Percentiles rank a stretch among this genome's conserved stretches.
phyloP scores from a whole-genome alignment of 495 filamentous ascomycete genomes.

The Penicillium canescens region DNA sequence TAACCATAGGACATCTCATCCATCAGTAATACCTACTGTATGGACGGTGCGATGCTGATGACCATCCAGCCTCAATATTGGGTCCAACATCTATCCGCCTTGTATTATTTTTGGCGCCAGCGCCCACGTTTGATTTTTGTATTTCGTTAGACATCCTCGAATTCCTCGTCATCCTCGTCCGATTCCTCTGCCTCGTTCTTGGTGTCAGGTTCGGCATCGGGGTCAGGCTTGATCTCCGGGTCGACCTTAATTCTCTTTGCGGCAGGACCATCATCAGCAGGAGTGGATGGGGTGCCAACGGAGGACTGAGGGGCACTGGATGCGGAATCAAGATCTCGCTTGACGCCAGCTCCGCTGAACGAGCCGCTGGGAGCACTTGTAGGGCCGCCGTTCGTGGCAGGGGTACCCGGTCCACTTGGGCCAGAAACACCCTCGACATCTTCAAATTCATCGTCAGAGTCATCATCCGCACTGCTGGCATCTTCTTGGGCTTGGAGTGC shows the following conservation, averaged over 20 bases:
- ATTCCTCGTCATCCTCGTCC: slow-evolving; percentile 56
- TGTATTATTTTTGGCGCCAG: slow-evolving; percentile 16
- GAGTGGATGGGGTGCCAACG: slow-evolving; percentile 42
- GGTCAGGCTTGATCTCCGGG: slow-evolving; percentile 32
- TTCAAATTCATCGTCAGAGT: slow-evolving; percentile 53
- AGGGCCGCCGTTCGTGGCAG: slow-evolving; percentile 29
- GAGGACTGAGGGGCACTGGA: slow-evolving; percentile 44
- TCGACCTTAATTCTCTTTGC: slow-evolving; percentile 45
- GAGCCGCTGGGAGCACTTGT: slow-evolving; percentile 31
- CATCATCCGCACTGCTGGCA: slow-evolving; percentile 46
- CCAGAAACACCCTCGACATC: slow-evolving; percentile 46
- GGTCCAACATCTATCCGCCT: no score
- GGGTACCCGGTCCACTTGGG: slow-evolving; percentile 38
- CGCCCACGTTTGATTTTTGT: slow-evolving; percentile 6
- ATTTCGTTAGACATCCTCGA: slow-evolving; percentile 45
- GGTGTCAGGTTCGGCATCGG: slow-evolving; percentile 21
- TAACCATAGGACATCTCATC: no score
- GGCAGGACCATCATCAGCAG: slow-evolving; percentile 39
- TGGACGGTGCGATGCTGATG: no score
- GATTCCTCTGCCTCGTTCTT: slow-evolving; percentile 44
- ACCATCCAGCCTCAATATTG: no score
- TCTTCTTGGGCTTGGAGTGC: slow-evolving; percentile 48
- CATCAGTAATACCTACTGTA: no score
- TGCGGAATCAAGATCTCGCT: slow-evolving; percentile 42
- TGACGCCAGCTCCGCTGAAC: slow-evolving; percentile 27